Evolutionary conservation across 148 eudicot genomes (phyloP), one percentile per base, ranked within the genome.

Genomic region (Camellia lanceoleosa): DNA sequence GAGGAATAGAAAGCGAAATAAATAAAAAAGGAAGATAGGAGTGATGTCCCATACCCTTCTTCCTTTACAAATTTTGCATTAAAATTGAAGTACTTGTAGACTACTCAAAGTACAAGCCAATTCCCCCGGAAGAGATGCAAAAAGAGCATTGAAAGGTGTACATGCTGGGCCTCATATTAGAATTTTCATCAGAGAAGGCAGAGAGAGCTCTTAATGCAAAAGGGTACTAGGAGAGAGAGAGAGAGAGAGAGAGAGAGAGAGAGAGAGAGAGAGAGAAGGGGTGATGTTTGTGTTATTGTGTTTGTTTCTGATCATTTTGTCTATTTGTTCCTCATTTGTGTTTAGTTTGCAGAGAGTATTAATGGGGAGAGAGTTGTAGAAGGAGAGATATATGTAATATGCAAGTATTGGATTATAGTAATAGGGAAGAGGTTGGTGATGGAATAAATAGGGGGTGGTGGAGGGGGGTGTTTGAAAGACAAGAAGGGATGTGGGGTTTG

Each of bases 371-470:
- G 86, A 79, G 87, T 59, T 73, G 84, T 71, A 79, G 81, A 49
- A 67, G 43, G 78, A 61, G 76, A 67, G 38, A 62, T 71, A 66
- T 7, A 43, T 68, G 5, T 16, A 72, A 5, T 41, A 68, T 62
- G 13, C 47, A 76, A 12, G 42, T 38, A 44, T n/a, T 63, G 76
- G 83, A 85, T 84, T 87, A 89, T 89, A 87, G 88, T 86, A 91
- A 80, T 85, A 30, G 38, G 81, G 81, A 78, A 84, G 82, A 80
- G 87, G 92, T 89, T 86, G 92, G 84, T 87, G 91, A 77, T 82
- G 89, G 86, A 92, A 87, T 93, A 88, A 92, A 91, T 89, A 85
- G 84, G 87, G 89, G 78, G 46, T 51, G 71, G 1, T 23, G 58
- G 71, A 83, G 87, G 89, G 58, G 71, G 66, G 75, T 65, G 71